These are phyloP conservation scores for Colletotrichum sp. DNA, from an alignment of 2,329 filamentous ascomycete genomes.

Conservation along the genomic window DNA sequence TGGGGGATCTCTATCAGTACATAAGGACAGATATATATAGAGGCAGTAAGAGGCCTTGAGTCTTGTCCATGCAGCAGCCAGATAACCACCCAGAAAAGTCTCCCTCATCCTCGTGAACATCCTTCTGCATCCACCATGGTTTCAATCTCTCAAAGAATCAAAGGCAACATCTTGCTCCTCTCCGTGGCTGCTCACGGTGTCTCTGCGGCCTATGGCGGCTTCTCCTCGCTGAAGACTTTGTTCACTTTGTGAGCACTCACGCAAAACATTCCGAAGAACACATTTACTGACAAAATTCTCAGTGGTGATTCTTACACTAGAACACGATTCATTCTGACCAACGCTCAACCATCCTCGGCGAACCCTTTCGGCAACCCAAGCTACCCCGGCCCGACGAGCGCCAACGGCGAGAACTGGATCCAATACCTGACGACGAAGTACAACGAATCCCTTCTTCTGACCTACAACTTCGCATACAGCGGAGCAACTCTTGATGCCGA, in stretches of 20 bases:
- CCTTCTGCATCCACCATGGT: neutral
- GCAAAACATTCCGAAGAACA: accelerated
- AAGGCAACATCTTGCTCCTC: neutral
- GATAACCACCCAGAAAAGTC: neutral
- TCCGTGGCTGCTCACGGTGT: neutral
- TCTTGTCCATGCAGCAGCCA: neutral
- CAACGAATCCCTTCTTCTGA: neutral
- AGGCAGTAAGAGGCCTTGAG: neutral
- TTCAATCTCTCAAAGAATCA: neutral
- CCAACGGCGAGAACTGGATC: slow-evolving; percentile 60
- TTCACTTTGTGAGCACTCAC: neutral
- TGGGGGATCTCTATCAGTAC: neutral
- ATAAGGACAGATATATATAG: neutral
- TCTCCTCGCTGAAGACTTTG: neutral
- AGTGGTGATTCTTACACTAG: slow-evolving; percentile 50
- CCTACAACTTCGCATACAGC: neutral
- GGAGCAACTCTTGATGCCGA: slow-evolving; percentile 27
- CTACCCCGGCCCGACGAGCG: slow-evolving; percentile 41
- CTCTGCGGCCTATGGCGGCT: neutral
- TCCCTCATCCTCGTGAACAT: neutral
- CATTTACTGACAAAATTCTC: slow-evolving; percentile 30
- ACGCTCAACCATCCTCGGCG: slow-evolving; percentile 27
- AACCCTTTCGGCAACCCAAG: slow-evolving; percentile 53
- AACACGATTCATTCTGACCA: slow-evolving; percentile 45
- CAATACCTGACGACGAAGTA: slow-evolving; percentile 49